Conservation (phyloP, 164 flowering plant species). For the Platanus orientalis region DNA sequence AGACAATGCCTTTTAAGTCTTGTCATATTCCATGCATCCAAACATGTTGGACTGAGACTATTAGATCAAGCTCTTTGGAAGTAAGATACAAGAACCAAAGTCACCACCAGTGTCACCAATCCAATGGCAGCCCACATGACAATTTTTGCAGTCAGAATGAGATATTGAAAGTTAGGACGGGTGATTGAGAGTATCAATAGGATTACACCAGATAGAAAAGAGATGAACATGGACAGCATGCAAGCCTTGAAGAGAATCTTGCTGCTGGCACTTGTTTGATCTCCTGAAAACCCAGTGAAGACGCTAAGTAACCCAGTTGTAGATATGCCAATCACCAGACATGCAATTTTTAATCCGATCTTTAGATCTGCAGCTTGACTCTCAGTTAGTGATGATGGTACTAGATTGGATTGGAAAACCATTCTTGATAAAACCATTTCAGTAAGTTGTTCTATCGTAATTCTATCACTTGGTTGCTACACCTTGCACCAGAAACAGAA, state of each 20-base stretch:
- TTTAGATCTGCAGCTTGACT: not conserved
- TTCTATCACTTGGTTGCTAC: not conserved
- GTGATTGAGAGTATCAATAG: not conserved
- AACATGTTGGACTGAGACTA: not conserved
- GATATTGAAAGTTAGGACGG: not conserved
- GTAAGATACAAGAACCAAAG: not conserved
- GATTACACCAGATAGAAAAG: not conserved
- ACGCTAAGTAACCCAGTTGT: not conserved
- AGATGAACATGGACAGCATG: not conserved
- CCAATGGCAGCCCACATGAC: not conserved
- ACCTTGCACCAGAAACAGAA: not conserved
- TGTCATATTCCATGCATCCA: not conserved
- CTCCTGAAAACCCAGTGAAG: not conserved
- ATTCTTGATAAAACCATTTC: not conserved
- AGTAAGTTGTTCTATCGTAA: not conserved
- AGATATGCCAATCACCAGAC: not conserved
- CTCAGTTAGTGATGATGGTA: not conserved
- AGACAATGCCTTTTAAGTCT: too few species aligned
- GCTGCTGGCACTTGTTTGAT: not conserved
- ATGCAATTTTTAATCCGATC: not conserved
- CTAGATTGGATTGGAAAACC: not conserved
- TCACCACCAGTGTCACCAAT: not conserved
- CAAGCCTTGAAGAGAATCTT: not conserved
- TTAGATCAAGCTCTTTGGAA: not conserved
- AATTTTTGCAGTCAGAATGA: not conserved